Conservation (phyloP, 257 asterid genomes). For the Pogostemon cablin region DNA sequence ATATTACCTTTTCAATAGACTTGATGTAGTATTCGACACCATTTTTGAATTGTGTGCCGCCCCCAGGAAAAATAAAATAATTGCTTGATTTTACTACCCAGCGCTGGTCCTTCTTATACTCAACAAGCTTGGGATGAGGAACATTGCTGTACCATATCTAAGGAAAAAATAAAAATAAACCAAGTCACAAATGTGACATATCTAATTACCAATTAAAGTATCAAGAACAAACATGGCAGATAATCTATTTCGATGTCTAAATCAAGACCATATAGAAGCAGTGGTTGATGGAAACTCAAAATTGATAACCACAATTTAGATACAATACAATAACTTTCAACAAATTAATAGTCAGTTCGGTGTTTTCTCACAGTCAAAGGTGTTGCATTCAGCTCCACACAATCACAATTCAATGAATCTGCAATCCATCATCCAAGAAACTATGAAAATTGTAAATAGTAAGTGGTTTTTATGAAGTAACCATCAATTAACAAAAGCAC, state of each 20-base stretch:
- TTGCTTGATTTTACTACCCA: constrained; percentile 81
- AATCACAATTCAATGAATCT: constrained; percentile 25
- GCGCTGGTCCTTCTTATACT: constrained; percentile 88
- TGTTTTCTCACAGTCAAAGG: constrained; percentile 8
- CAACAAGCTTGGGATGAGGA: constrained; percentile 96
- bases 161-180: constrained; percentile 17
- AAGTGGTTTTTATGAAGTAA: background rate
- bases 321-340: background rate
- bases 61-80: constrained; percentile 90
- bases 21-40: constrained; percentile 74
- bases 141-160: constrained; percentile 95
- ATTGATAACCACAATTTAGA: background rate
- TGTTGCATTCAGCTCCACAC: background rate
- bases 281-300: background rate
- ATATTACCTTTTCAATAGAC: constrained; percentile 58
- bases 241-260: constrained; percentile 16
- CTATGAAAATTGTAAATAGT: background rate
- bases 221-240: constrained; percentile 11
- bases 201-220: constrained; percentile 11
- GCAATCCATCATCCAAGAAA: constrained; percentile 22
- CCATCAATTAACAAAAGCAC: constrained; percentile 1
- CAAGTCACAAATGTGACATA: constrained; percentile 17
- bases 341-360: background rate
- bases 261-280: constrained; percentile 8
- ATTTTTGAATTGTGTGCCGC: constrained; percentile 89